A percentile compares a stretch with the other conserved stretches of the same genome.
Conservation (phyloP, 176 grass and related monocot species). For the Eleusine indica region DNA sequence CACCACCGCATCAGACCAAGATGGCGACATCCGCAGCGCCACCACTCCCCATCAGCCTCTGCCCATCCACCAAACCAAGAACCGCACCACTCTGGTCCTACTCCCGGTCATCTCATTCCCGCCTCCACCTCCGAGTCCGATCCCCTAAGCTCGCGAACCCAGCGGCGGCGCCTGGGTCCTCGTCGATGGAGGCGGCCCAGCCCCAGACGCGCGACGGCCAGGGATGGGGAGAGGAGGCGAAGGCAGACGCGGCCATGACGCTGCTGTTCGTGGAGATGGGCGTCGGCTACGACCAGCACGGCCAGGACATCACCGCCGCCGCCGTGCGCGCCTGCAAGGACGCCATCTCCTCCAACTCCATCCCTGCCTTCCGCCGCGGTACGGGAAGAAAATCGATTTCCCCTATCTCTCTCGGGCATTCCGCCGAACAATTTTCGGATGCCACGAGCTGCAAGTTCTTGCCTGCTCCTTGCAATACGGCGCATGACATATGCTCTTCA, state of each 20-base stretch:
- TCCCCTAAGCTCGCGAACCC: background rate
- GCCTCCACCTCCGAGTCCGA: conserved; percentile 12
- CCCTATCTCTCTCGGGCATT: conserved; percentile 20
- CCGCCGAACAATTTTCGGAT: conserved; percentile 1
- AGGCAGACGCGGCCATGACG: conserved; percentile 45
- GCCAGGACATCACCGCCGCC: conserved; percentile 85
- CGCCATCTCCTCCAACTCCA: conserved; percentile 96
- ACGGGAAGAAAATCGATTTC: conserved; percentile 20
- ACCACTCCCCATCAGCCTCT: background rate
- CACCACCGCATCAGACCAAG: background rate
- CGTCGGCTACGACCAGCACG: conserved; percentile 97
- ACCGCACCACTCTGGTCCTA: conserved; percentile 11
- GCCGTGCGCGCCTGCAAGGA: conserved; percentile 91
- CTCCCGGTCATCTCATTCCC: conserved; percentile 9
- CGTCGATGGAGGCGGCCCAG: conserved; percentile 47
- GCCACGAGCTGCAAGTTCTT: background rate
- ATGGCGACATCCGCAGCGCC: conserved; percentile 22
- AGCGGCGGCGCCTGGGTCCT: background rate
- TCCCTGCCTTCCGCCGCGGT: conserved; percentile 92
- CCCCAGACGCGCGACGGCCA: conserved; percentile 28
- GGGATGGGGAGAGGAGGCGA: conserved; percentile 13
- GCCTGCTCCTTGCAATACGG: background rate
- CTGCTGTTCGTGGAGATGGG: conserved; percentile 99
- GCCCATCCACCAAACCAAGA: conserved; percentile 5
- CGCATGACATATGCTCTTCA: background rate